Evolutionary conservation across 805 yeast species (phyloP).

Genomic region (Metschnikowia kunwiensis): DNA sequence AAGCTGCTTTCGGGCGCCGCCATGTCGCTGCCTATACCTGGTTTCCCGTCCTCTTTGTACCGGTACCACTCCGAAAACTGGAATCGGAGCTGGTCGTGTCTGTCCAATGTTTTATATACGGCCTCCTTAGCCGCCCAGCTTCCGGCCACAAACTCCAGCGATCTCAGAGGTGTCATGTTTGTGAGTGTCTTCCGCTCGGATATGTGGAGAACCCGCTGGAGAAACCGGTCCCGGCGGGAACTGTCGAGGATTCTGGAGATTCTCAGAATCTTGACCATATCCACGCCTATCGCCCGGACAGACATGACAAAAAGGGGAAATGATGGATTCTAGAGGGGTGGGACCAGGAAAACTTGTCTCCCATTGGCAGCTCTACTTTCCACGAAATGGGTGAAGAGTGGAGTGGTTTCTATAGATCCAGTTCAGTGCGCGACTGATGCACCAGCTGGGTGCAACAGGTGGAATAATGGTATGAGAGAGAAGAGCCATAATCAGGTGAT

Average conservation of each 20-base stretch:
- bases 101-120: slow-evolving; percentile 55
- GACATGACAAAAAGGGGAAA: too few species aligned
- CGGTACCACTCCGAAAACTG: slow-evolving; percentile 61
- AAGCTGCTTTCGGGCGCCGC: slow-evolving; percentile 42
- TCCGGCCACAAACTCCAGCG: slow-evolving; percentile 45
- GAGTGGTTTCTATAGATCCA: too few species aligned
- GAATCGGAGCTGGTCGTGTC: slow-evolving; percentile 48
- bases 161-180: slow-evolving; percentile 16
- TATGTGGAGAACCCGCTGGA: slow-evolving; percentile 51
- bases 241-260: slow-evolving; percentile 40
- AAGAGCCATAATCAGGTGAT: too few species aligned
- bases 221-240: slow-evolving; percentile 21
- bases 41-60: slow-evolving; percentile 42
- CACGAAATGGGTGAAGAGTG: too few species aligned
- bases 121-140: slow-evolving; percentile 79
- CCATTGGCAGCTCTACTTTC: too few species aligned
- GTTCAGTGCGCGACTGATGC: too few species aligned
- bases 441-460: too few species aligned
- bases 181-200: slow-evolving; percentile 39
- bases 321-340: too few species aligned
- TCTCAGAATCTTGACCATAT: slow-evolving; percentile 47
- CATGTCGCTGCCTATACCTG: slow-evolving; percentile 34
- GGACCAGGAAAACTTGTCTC: too few species aligned
- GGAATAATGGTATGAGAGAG: too few species aligned
- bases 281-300: slow-evolving; percentile 47